These are phyloP conservation scores for Anthostomella pinea DNA, from an alignment of 2,329 filamentous ascomycete species.

Conservation along the genomic window DNA sequence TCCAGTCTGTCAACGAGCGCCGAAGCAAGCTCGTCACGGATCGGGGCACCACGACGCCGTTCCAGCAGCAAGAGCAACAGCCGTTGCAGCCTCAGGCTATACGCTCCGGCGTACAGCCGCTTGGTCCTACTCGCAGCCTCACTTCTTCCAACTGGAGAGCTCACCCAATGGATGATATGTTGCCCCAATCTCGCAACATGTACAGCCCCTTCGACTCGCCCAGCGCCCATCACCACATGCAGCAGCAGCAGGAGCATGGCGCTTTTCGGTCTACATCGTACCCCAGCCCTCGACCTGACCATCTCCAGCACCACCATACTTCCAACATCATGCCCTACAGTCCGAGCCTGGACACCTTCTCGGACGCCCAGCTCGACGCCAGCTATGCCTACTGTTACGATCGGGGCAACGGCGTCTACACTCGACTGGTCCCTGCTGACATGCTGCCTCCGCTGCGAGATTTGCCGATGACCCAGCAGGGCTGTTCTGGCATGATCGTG, in stretches of 20 bases:
- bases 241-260: conserved; percentile 6
- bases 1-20: conserved; percentile 29
- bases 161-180: conserved; percentile 16
- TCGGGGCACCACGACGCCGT: conserved; percentile 11
- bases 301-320: conserved; percentile 12
- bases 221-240: conserved; percentile 1
- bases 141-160: conserved; percentile 31
- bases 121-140: conserved; percentile 18
- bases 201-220: conserved; percentile 20
- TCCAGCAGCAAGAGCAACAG: conserved; percentile 12
- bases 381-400: conserved; percentile 51
- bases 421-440: conserved; percentile 55
- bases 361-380: conserved; percentile 26
- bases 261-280: conserved; percentile 11
- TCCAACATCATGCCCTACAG: conserved; percentile 11
- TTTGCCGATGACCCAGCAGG: conserved; percentile 41
- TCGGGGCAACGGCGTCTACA: conserved; percentile 51
- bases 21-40: conserved; percentile 26
- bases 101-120: conserved; percentile 15
- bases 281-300: conserved; percentile 14
- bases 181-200: conserved; percentile 10
- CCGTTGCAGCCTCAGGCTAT: conserved; percentile 13
- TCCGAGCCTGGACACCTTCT: conserved; percentile 9
- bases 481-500: conserved; percentile 43
- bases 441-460: conserved; percentile 45